phyloP scores from a whole-genome alignment of 2,329 filamentous ascomycete species.

The Albophoma yamanashiensis region DNA sequence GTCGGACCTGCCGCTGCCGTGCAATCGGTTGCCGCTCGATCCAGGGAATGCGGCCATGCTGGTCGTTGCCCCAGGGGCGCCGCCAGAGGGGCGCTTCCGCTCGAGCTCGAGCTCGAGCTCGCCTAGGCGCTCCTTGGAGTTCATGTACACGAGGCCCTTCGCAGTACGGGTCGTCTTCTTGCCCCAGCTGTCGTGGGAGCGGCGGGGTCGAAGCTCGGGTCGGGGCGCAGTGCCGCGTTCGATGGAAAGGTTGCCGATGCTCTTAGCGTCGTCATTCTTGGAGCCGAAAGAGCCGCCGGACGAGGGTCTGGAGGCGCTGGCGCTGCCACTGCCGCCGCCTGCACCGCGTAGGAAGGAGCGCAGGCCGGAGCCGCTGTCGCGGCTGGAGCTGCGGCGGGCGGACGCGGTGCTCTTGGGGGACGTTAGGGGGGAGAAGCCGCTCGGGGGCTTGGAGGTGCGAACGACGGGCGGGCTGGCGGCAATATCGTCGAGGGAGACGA shows the following conservation, averaged over 20 bases:
- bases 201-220: conserved; percentile 38
- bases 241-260: conserved; percentile 54
- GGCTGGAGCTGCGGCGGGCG: conserved; percentile 37
- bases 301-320: conserved; percentile 40
- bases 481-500: conserved; percentile 44
- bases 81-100: conserved; percentile 37
- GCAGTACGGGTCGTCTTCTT: conserved; percentile 41
- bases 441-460: conserved; percentile 71
- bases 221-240: conserved; percentile 41
- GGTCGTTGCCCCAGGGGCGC: conserved; percentile 14
- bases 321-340: conserved; percentile 14
- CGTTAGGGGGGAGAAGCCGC: conserved; percentile 63
- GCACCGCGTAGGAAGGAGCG: conserved; percentile 46
- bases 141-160: conserved; percentile 62
- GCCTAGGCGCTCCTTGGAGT: conserved; percentile 55
- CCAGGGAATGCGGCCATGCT: conserved; percentile 17
- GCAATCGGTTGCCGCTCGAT: conserved; percentile 20
- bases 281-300: conserved; percentile 47
- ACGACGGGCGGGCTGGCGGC: conserved; percentile 60
- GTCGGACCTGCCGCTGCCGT: conserved; percentile 26
- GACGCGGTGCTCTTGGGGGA: conserved; percentile 40
- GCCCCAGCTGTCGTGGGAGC: conserved; percentile 53
- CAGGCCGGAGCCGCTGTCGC: conserved; percentile 41
- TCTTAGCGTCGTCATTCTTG: conserved; percentile 45
- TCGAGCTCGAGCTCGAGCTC: conserved; percentile 45